Base-by-base conservation (phyloP, 2,329 filamentous ascomycete genomes). In the Ophiocordyceps unilateralis region DNA sequence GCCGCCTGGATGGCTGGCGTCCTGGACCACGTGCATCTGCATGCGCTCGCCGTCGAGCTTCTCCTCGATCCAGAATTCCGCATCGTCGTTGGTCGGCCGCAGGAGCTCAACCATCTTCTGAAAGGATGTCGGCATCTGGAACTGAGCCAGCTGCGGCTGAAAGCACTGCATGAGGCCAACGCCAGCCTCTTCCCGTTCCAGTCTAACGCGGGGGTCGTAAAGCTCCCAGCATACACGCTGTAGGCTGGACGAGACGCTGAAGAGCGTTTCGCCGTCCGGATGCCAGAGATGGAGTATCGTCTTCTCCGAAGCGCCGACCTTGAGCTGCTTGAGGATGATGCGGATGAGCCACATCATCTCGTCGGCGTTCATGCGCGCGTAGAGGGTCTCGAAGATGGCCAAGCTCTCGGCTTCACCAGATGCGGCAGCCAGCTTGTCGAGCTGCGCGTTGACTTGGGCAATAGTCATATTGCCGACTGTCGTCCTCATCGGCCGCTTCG, bases 1-100 rank as follows among this genome's bases (percentile, higher is more conserved):
- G 0, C 85, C 84, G 1, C 87, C 86, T 0, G 76, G 71, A 1
- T 77, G 64, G 1, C 60, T 62, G 4, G 76, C 65, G 50, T 95
- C 85, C 45, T 82, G 69, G 12, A 75, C 61, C 82, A 96, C 88
- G 59, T 98, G 91, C 57, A 98, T 71, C 59, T 98, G 91, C 81
- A 98, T 95, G 22, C 91, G 76, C 62, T 98, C 91, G 1, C 91
- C 91, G 51, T 98, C 91, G 9, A 98, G 68, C 60, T 98, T 98
- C 63, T 98, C 91, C 59, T 98, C 91, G 40, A 96, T 91, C 87
- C 88, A 96, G 55, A 93, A 98, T 9, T 82, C 76, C 0, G 72
- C 67, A 42, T 93, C 79, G 0, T 84, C 78, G 21, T 80, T 73
- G 0, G 76, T 80, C 0, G 72, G 68, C 2, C 76, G 73, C 61